Evolutionary conservation across 2,329 filamentous ascomycete species (phyloP).

Genomic region (Phialocephala sp.): DNA sequence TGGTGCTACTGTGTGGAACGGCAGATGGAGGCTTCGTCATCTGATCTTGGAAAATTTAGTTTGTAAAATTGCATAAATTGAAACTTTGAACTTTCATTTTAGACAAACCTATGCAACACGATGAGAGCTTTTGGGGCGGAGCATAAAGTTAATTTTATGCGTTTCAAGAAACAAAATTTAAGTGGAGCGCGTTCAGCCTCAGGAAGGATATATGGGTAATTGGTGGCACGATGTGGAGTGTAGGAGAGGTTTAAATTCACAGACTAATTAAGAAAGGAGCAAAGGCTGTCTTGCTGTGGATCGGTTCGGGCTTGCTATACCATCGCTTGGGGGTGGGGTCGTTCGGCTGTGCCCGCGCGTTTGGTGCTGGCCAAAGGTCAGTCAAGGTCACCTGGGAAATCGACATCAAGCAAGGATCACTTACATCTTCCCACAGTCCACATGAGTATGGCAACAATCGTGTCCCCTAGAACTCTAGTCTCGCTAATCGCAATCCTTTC

Average conservation of each 20-base stretch:
- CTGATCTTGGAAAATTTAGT: not conserved
- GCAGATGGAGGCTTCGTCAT: not conserved
- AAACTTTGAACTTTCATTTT: not conserved
- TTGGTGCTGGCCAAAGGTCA: constrained; percentile 6
- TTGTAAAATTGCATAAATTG: not conserved
- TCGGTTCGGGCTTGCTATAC: constrained; percentile 31
- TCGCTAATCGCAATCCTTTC: constrained; percentile 42
- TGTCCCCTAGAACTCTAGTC: constrained; percentile 17
- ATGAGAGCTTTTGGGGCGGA: not conserved
- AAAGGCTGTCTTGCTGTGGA: constrained; percentile 36
- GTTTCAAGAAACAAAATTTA: not conserved
- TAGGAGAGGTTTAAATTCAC: constrained; percentile 16
- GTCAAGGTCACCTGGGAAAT: not conserved
- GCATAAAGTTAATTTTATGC: not conserved
- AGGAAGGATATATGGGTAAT: not conserved
- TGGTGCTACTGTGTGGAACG: constrained; percentile 2
- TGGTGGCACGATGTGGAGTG: not conserved
- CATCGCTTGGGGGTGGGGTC: constrained; percentile 37
- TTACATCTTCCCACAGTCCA: constrained; percentile 32
- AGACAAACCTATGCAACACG: not conserved
- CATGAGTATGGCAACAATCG: constrained; percentile 10
- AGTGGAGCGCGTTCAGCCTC: not conserved
- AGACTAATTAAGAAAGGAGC: constrained; percentile 41
- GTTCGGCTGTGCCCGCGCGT: constrained; percentile 12
- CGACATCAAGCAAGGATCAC: constrained; percentile 7